Percentiles rank a stretch among this genome's conserved stretches.
Conservation (phyloP, 169 alveolate genomes). For the Eimeria tenella region DNA sequence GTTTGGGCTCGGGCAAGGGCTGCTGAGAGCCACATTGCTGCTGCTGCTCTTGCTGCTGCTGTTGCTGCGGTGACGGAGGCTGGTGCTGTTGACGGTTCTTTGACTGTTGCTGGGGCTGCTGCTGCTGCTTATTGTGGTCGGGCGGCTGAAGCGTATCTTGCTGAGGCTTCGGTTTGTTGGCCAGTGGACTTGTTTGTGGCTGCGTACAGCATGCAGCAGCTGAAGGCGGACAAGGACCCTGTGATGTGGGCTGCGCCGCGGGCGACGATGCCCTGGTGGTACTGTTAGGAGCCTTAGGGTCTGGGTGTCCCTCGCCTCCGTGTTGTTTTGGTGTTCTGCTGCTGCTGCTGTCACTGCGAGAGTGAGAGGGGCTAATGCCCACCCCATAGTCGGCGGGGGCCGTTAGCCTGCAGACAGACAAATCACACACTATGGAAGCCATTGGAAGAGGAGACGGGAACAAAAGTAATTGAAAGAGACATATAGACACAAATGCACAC, state of each 20-base stretch:
- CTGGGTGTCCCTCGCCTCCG: no score
- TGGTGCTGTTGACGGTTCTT: background rate
- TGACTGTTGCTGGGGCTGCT: background rate
- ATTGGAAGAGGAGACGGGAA: no score
- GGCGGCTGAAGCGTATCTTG: background rate
- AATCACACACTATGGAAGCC: no score
- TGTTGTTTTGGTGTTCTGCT: no score
- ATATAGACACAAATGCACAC: no score
- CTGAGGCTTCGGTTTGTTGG: background rate
- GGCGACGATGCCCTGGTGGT: background rate
- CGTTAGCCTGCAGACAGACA: no score
- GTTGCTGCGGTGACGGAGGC: background rate
- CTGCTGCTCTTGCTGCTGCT: slow-evolving; percentile 37
- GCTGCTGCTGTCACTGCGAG: no score
- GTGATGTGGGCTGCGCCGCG: background rate
- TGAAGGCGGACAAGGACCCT: background rate
- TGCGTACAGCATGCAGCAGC: background rate
- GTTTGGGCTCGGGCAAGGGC: slow-evolving; percentile 35
- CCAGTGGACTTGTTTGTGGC: background rate
- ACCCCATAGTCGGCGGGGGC: no score
- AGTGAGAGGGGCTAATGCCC: no score
- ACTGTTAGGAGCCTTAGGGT: background rate
- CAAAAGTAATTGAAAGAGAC: no score
- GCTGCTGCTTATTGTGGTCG: no score
- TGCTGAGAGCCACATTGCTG: slow-evolving; percentile 15